phyloP scores from a whole-genome alignment of 805 yeast genomes.

The Barnettozyma vustinii region DNA sequence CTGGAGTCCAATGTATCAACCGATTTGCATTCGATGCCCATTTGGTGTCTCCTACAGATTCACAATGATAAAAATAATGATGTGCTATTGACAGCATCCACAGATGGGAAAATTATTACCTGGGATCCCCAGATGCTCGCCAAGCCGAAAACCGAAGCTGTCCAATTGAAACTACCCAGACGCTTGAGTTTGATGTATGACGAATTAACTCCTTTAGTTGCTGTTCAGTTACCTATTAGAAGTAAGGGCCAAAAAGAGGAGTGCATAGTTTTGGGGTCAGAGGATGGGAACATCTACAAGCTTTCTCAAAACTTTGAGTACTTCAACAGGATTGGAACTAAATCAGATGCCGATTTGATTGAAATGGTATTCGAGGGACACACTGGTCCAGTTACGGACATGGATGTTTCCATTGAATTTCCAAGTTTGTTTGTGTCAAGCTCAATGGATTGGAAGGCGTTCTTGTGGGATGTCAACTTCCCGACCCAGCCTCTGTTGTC shows the following conservation, averaged over 20 bases:
- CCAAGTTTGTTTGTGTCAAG: constrained; percentile 22
- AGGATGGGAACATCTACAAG: constrained; percentile 30
- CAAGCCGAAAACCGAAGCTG: constrained; percentile 19
- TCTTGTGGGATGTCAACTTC: constrained; percentile 22
- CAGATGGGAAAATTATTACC: constrained; percentile 28
- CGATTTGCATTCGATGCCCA: constrained; percentile 23
- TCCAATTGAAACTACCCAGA: constrained; percentile 23
- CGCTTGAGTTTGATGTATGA: constrained; percentile 21
- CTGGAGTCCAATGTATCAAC: constrained; percentile 12
- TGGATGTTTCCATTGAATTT: constrained; percentile 16
- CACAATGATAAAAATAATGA: constrained; percentile 15
- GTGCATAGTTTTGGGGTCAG: constrained; percentile 25
- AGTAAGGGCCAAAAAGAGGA: not conserved
- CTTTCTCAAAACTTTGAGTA: constrained; percentile 22
- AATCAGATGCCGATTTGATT: constrained; percentile 10
- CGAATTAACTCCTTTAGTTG: constrained; percentile 26
- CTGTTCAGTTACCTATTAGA: constrained; percentile 6
- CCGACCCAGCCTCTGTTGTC: constrained; percentile 17
- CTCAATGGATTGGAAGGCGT: constrained; percentile 30
- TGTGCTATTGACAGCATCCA: constrained; percentile 23
- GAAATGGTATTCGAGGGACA: constrained; percentile 23
- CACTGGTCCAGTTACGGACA: constrained; percentile 23
- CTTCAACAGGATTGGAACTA: constrained; percentile 10
- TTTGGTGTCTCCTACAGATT: constrained; percentile 18
- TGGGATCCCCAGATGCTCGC: constrained; percentile 27